Conservation (phyloP, 371 early-diverging fungal species). For the Lichtheimia corymbifera region DNA sequence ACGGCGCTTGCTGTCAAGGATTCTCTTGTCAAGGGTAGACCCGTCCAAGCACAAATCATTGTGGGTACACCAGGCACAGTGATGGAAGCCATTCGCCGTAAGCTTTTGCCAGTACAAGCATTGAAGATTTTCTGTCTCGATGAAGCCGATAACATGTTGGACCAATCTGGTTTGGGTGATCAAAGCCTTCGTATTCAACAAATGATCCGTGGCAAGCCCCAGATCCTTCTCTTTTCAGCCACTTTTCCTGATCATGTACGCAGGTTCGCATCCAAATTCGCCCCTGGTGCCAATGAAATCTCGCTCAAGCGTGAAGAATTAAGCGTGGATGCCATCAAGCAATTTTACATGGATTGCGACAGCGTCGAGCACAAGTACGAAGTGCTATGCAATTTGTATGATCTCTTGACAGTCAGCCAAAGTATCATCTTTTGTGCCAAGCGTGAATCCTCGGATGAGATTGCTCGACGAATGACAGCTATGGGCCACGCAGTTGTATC, state of each 20-base stretch:
- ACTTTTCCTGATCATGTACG: slow-evolving; percentile 90
- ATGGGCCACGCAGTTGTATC: slow-evolving; percentile 86
- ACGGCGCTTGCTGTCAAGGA: slow-evolving; percentile 82
- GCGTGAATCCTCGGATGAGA: slow-evolving; percentile 84
- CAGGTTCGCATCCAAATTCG: slow-evolving; percentile 75
- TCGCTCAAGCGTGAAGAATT: slow-evolving; percentile 86
- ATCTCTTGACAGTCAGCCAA: slow-evolving; percentile 92
- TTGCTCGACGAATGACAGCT: slow-evolving; percentile 73
- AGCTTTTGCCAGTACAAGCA: slow-evolving; percentile 55
- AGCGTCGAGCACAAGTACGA: slow-evolving; percentile 80
- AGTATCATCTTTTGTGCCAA: slow-evolving; percentile 94
- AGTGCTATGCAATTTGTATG: slow-evolving; percentile 85
- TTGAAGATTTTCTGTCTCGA: slow-evolving; percentile 87
- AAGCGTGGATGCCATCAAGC: slow-evolving; percentile 94
- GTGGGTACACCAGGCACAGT: slow-evolving; percentile 98
- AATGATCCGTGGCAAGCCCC: slow-evolving; percentile 66
- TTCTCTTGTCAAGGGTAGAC: slow-evolving; percentile 40
- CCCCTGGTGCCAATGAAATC: slow-evolving; percentile 86
- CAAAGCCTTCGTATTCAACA: slow-evolving; percentile 82
- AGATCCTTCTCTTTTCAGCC: slow-evolving; percentile 95
- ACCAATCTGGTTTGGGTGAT: slow-evolving; percentile 85
- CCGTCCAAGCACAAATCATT: slow-evolving; percentile 76
- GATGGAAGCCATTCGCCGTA: slow-evolving; percentile 63
- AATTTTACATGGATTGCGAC: slow-evolving; percentile 95
- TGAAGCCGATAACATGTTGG: slow-evolving; percentile 96